A percentile compares a stretch with the other conserved stretches of the same genome.
phyloP scores from a whole-genome alignment of 495 filamentous ascomycete genomes.

The Penicillium soppii region DNA sequence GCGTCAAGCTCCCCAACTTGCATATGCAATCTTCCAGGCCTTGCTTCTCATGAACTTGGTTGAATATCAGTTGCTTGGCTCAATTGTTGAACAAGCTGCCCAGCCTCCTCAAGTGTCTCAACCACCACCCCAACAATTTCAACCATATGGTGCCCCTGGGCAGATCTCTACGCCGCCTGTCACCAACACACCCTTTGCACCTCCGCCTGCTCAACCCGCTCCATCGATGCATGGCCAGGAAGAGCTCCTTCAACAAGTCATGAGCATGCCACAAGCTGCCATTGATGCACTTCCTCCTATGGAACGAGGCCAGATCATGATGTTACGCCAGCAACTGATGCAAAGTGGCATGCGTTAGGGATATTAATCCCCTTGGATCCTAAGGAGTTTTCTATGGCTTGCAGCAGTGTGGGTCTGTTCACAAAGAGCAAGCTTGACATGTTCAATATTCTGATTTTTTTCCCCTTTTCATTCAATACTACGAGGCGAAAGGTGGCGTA shows the following conservation, averaged over 20 bases:
- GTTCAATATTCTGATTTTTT: not conserved
- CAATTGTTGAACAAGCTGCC: conserved; percentile 56
- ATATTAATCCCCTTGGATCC: not conserved
- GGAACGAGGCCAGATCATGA: conserved; percentile 74
- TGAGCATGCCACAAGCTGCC: conserved; percentile 70
- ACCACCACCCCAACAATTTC: conserved; percentile 34
- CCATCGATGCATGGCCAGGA: conserved; percentile 56
- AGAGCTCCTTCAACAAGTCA: conserved; percentile 69
- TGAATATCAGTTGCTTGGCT: conserved; percentile 58
- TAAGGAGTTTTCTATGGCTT: not conserved
- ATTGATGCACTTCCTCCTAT: conserved; percentile 73
- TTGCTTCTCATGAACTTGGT: conserved; percentile 92
- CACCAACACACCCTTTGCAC: conserved; percentile 56
- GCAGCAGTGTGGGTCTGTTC: not conserved
- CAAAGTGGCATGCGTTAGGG: conserved; percentile 44
- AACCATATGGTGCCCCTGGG: conserved; percentile 36
- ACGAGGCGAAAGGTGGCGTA: conserved; percentile 10
- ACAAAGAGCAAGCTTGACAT: not conserved
- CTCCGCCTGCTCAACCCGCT: conserved; percentile 42
- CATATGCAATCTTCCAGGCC: conserved; percentile 94
- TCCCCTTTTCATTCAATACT: not conserved
- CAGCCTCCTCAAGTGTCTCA: conserved; percentile 35
- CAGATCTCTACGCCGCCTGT: conserved; percentile 58
- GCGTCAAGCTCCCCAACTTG: conserved; percentile 84
- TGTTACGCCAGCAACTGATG: conserved; percentile 59